Evolutionary conservation across 2,329 filamentous ascomycete species (phyloP).

Genomic region (Exophiala aquamarina): DNA sequence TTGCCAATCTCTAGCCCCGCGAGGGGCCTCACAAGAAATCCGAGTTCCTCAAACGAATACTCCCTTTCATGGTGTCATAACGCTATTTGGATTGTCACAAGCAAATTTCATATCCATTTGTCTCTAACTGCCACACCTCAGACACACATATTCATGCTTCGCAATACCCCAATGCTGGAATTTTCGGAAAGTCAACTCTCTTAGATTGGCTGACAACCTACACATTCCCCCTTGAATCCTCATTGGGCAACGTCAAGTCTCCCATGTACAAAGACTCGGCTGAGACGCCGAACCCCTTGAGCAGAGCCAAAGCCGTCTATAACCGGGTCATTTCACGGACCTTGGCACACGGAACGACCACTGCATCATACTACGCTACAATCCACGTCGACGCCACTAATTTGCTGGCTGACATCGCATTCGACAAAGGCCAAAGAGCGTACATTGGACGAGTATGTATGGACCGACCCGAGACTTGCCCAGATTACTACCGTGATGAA

Average conservation of each 20-base stretch:
- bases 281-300: conserved; percentile 41
- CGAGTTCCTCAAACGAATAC: no score
- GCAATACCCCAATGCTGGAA: conserved; percentile 90
- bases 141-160: conserved; percentile 95
- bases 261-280: conserved; percentile 30
- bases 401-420: conserved; percentile 79
- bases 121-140: conserved; percentile 42
- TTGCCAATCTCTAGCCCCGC: no score
- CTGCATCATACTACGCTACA: conserved; percentile 92
- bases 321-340: conserved; percentile 74
- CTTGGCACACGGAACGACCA: conserved; percentile 87
- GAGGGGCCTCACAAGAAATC: no score
- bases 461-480: conserved; percentile 68
- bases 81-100: no score
- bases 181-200: conserved; percentile 91
- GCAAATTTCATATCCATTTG: no score
- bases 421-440: conserved; percentile 78
- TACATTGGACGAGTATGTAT: conserved; percentile 95
- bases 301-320: conserved; percentile 71
- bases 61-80: no score
- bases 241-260: conserved; percentile 51
- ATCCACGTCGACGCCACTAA: conserved; percentile 87
- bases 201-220: conserved; percentile 92
- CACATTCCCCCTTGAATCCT: conserved; percentile 89
- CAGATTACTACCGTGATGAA: conserved; percentile 77